Conservation (phyloP, 805 yeast genomes). For the Scheffersomyces ergatensis region DNA sequence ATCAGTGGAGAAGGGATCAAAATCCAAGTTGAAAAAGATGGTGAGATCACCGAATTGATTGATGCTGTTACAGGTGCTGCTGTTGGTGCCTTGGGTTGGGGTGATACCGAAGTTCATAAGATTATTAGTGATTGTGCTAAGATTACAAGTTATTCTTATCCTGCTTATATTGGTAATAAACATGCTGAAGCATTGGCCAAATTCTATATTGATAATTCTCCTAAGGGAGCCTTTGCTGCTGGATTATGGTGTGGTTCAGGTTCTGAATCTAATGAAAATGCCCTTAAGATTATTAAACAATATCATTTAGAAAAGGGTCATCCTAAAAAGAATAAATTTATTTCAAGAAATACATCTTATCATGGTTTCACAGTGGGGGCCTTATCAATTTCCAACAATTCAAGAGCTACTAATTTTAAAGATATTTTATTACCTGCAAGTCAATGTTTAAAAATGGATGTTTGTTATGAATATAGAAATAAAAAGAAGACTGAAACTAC, state of each 20-base stretch:
- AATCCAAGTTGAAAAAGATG: constrained; percentile 39
- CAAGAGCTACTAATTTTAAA: constrained; percentile 17
- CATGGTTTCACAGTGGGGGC: constrained; percentile 28
- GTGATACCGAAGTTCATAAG: constrained; percentile 21
- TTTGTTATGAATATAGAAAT: constrained; percentile 28
- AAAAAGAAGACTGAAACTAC: constrained; percentile 17
- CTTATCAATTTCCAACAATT: constrained; percentile 17
- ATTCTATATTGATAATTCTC: constrained; percentile 34
- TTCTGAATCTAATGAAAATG: constrained; percentile 28
- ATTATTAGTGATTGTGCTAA: constrained; percentile 19
- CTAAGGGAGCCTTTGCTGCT: constrained; percentile 39
- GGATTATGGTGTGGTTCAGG: constrained; percentile 39
- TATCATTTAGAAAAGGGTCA: constrained; percentile 23
- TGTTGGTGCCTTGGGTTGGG: constrained; percentile 33
- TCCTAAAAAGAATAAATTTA: constrained; percentile 18
- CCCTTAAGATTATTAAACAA: constrained; percentile 24
- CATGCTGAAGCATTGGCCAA: constrained; percentile 24
- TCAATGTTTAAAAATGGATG: constrained; percentile 18
- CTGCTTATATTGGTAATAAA: constrained; percentile 20
- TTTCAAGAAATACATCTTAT: constrained; percentile 24
- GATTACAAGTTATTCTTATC: constrained; percentile 19
- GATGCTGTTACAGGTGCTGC: constrained; percentile 32
- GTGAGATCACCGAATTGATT: constrained; percentile 20
- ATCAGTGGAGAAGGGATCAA: constrained; percentile 42
- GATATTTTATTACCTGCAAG: constrained; percentile 17